A percentile compares a stretch with the other conserved stretches of the same genome.
phyloP scores from a whole-genome alignment of 345 rosid genomes.

The Ailanthus altissimus region DNA sequence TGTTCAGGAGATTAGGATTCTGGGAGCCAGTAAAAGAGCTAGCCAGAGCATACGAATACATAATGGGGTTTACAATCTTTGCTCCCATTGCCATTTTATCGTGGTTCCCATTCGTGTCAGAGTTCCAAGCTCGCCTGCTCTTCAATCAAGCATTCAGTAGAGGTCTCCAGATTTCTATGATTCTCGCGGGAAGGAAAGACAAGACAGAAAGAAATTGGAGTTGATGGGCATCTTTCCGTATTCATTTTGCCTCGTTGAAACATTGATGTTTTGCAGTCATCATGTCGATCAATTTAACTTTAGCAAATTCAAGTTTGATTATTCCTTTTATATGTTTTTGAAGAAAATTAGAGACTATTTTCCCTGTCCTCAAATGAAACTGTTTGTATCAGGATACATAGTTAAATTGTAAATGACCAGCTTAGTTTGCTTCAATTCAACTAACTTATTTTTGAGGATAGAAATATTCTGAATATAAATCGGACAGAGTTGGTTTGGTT shows the following conservation, averaged over 20 bases:
- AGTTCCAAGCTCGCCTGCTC: conserved; percentile 83
- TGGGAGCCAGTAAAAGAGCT: conserved; percentile 94
- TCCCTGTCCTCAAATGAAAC: neutral
- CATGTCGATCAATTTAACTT: neutral
- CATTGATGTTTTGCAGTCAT: neutral
- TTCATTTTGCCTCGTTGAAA: neutral
- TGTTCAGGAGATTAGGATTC: conserved; percentile 49
- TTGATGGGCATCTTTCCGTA: neutral
- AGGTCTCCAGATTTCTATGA: conserved; percentile 93
- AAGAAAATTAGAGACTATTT: neutral
- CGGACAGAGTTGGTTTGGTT: no score
- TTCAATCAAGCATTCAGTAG: conserved; percentile 97
- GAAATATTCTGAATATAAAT: no score
- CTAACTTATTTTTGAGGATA: no score
- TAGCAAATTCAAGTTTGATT: neutral
- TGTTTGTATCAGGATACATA: neutral
- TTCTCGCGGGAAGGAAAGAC: conserved; percentile 66
- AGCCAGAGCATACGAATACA: conserved; percentile 80
- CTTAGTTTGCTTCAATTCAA: neutral
- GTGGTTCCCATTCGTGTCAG: conserved; percentile 87
- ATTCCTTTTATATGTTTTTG: neutral
- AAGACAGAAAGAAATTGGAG: neutral
- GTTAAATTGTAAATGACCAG: neutral
- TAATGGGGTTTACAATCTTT: conserved; percentile 76
- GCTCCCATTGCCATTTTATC: conserved; percentile 71